Conservation (phyloP, 139 green algal genomes). For the Volvox africanus region DNA sequence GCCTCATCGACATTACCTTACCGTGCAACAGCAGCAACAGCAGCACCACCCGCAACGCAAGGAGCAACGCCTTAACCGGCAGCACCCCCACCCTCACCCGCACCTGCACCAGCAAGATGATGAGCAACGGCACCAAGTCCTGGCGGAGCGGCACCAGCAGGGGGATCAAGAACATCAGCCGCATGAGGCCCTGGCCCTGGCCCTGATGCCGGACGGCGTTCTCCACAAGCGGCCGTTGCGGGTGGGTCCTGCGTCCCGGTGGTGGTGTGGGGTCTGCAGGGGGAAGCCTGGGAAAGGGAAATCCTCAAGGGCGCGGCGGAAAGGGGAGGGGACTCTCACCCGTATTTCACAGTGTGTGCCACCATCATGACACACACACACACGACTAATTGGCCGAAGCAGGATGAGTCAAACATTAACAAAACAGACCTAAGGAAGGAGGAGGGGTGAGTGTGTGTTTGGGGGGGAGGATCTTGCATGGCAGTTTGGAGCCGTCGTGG, state of each 20-base stretch:
- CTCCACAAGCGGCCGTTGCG: slow-evolving; percentile 2
- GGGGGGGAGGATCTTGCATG: too few species aligned
- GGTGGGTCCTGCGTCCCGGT: background rate
- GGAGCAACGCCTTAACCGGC: background rate
- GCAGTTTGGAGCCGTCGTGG: too few species aligned
- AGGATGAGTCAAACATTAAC: too few species aligned
- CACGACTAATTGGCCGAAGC: too few species aligned
- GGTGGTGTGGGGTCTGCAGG: background rate
- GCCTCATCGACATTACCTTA: background rate
- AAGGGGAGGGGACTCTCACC: background rate
- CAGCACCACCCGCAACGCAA: background rate
- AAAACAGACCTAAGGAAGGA: too few species aligned
- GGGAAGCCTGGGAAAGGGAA: background rate
- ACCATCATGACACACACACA: too few species aligned
- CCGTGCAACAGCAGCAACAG: background rate
- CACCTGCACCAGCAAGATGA: background rate
- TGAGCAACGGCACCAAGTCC: background rate
- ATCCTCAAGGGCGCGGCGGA: too few species aligned
- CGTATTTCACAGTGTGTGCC: too few species aligned
- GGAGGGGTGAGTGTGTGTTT: too few species aligned
- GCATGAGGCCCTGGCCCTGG: background rate
- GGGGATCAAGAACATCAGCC: background rate
- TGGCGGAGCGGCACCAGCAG: background rate
- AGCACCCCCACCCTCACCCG: background rate
- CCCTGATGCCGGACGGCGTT: slow-evolving; percentile 29